phyloP scores from a whole-genome alignment of 176 grass and related monocot genomes.

The Thinopyrum elongatum region DNA sequence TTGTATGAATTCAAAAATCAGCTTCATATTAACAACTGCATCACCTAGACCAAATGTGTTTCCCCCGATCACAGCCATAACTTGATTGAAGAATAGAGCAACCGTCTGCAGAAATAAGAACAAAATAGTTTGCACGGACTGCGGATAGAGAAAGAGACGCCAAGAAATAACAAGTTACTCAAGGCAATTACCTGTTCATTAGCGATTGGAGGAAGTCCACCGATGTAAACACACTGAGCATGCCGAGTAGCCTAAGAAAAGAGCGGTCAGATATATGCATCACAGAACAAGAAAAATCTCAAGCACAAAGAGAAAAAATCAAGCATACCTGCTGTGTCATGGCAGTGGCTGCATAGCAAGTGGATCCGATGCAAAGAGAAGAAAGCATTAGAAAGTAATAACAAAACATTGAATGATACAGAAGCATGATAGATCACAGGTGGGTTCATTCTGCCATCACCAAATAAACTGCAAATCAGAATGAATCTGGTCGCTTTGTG shows the following conservation, averaged over 20 bases:
- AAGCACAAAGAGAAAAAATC: neutral
- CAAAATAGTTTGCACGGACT: neutral
- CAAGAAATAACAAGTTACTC: neutral
- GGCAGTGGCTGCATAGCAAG: slow-evolving; percentile 80
- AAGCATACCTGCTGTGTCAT: slow-evolving; percentile 76
- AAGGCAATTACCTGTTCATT: too few relatives aligned
- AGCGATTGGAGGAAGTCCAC: too few relatives aligned
- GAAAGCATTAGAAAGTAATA: slow-evolving; percentile 17
- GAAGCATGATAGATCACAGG: neutral
- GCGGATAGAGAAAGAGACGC: neutral
- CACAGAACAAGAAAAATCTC: neutral
- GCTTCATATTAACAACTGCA: slow-evolving; percentile 65
- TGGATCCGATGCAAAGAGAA: slow-evolving; percentile 41
- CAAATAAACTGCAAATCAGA: neutral
- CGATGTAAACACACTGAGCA: too few relatives aligned
- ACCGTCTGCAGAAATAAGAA: slow-evolving; percentile 49
- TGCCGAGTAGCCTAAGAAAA: neutral
- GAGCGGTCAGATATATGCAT: neutral
- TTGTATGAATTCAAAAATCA: slow-evolving; percentile 13
- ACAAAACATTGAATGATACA: neutral
- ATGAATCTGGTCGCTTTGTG: too few relatives aligned
- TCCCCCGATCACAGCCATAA: slow-evolving; percentile 88
- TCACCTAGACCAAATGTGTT: slow-evolving; percentile 94
- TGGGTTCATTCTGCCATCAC: too few relatives aligned
- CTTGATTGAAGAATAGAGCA: slow-evolving; percentile 91